Evolutionary conservation across 1,139 yeast species (phyloP).

Genomic region (Saccharomyces hybrid): DNA sequence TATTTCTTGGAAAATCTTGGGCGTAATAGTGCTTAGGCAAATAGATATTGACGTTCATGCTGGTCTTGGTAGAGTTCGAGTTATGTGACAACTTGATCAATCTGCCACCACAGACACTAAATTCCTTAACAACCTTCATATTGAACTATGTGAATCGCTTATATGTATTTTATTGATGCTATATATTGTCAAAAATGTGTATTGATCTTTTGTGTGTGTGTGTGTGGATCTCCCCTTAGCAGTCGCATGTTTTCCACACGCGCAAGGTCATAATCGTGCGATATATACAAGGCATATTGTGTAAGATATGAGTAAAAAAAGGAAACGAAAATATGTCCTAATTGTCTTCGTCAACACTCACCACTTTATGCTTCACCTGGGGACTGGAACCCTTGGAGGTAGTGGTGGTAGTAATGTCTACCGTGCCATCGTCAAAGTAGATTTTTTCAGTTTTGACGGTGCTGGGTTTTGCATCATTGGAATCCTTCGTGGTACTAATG

Average conservation of each 20-base stretch:
- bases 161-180: background rate
- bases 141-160: background rate
- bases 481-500: slow-evolving; percentile 35
- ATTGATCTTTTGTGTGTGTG: background rate
- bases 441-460: slow-evolving; percentile 47
- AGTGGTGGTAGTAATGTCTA: slow-evolving; percentile 30
- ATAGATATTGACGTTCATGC: slow-evolving; percentile 78
- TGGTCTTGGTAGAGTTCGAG: slow-evolving; percentile 56
- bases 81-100: slow-evolving; percentile 68
- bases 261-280: background rate
- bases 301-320: background rate
- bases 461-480: slow-evolving; percentile 50
- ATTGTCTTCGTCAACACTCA: background rate
- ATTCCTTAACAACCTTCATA: slow-evolving; percentile 31
- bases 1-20: slow-evolving; percentile 8
- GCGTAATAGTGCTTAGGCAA: slow-evolving; percentile 52
- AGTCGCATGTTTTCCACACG: background rate
- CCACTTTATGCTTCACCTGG: background rate
- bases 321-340: background rate
- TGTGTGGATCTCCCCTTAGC: background rate
- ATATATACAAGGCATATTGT: background rate
- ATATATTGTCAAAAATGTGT: background rate
- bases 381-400: background rate
- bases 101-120: slow-evolving; percentile 68
- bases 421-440: slow-evolving; percentile 61